Base-by-base conservation (phyloP, 176 grass and related monocot genomes). In the Cenchrus americanus region DNA sequence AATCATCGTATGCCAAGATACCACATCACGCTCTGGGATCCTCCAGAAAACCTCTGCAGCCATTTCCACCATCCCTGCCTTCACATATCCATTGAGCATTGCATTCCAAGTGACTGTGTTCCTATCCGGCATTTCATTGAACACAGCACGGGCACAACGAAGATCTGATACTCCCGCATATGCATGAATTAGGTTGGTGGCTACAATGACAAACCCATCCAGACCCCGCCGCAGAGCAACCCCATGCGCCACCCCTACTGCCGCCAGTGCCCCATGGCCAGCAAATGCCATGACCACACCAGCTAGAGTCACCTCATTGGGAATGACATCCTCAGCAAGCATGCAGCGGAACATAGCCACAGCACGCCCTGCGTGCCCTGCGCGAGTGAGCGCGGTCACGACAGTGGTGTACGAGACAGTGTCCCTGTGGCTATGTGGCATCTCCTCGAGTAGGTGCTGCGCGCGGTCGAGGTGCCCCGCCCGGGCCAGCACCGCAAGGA, bases 1-100 rank as follows among this genome's bases (percentile, higher is more conserved):
- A 41, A 87, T 79, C 82, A 92, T 76, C 10, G 92, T 94, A 66
- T 68, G 58, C 92, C 92, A 92, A 27, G 92, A 94, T 70, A 94
- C 79, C 41, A 68, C 82, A 74, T 94, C 89, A 49, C 71, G 76
- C 49, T 62, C 69, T 1, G 87, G 82, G 48, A 83, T 89, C 40
- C 49, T 82, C 57, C 79, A 24, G 5, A 94, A 94, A 8, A 89
- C 37, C 18, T 92, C 84, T 9, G 3, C 68, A n/a, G 89, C 92
- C 53, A 76, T 84, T 7, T 75, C 50, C 30, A 92, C 21, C 66
- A 87, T 73, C 40, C 87, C 87, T 7, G 89, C 85, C 82, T 94
- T 92, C 26, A 84, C 73, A 49, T 92, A 94, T 5, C 89, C 89
- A 57, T 94, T 94, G 51, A 92, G 82, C 89, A 94, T 87, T 13